Percentiles rank a stretch among this genome's conserved stretches.
Evolutionary conservation across 2,329 filamentous ascomycete genomes (phyloP).

Genomic region (Diaporthe sp.): DNA sequence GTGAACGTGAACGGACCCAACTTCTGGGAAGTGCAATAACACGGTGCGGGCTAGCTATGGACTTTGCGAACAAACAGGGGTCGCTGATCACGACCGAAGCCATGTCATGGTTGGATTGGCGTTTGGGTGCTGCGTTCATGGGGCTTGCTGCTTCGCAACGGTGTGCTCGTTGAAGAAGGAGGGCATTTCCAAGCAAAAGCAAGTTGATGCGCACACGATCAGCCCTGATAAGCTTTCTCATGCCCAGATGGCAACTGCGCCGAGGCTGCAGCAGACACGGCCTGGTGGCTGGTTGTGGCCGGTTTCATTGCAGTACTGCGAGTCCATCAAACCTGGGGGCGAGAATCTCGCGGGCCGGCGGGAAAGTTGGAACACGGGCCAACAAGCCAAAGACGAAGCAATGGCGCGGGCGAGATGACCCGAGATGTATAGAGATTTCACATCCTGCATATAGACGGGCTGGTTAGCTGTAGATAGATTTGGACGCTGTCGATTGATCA

Average conservation of each 20-base stretch:
- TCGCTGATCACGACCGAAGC: background rate
- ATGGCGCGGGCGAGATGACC: background rate
- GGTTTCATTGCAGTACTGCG: background rate
- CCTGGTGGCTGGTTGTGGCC: background rate
- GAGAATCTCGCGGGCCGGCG: background rate
- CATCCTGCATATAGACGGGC: conserved; percentile 20
- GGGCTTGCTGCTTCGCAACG: background rate
- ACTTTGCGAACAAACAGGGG: background rate
- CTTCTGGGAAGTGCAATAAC: conserved; percentile 29
- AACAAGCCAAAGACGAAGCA: background rate
- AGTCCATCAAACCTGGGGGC: background rate
- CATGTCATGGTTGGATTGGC: background rate
- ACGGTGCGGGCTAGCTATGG: background rate
- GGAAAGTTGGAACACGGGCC: background rate
- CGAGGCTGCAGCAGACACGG: background rate
- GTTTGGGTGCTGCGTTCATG: background rate
- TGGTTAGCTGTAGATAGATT: conserved; percentile 26
- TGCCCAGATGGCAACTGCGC: background rate
- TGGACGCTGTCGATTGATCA: conserved; percentile 18
- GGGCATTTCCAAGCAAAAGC: background rate
- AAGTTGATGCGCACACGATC: background rate
- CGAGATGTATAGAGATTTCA: conserved; percentile 21
- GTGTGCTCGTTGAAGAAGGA: background rate
- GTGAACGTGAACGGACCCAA: conserved; percentile 29
- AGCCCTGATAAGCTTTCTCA: background rate